Evolutionary conservation across 345 rosid species (phyloP), one percentile per base, ranked within the genome.

Genomic region (Geranium brycei): DNA sequence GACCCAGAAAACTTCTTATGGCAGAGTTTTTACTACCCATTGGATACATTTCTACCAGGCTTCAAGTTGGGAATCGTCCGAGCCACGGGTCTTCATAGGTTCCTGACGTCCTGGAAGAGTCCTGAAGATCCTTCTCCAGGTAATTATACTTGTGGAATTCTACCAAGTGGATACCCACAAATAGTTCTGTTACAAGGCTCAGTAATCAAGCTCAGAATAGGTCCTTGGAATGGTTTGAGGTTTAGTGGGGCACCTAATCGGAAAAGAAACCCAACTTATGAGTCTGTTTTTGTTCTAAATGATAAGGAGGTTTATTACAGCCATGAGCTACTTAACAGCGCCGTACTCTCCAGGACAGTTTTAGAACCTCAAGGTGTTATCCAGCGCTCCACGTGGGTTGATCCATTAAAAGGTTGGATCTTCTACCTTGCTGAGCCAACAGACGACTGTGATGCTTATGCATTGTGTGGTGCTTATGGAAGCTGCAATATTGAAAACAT

Each of bases 21-120:
- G 89, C 83, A 82, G 68, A 75, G 85, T 62, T 83, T 83, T 61
- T 85, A 83, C 59, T 63, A 77, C 19, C 87, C 83, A 4, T 74
- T 81, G 1, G 89, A 85, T 64, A 85, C 86, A 7, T 28, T 82
- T 60, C 61, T 85, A n/a, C 77, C 89, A 0, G 82, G 57, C 4
- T 80, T 80, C 85, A 85, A 80, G 72, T 31, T 85, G 0, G 89
- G 89, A 8, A 73, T 81, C 81, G 80, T 78, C 70, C 65, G 69
- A 3, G 62, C 64, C 31, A 66, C 68, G 2, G 62, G 72, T 40
- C 38, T 76, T 1, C 57, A 77, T 17, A 69, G 80, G 55, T 67
- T 59, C 11, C 10, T 84, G 19, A 63, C 67, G 41, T 70, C 87
- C 1, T 84, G 89, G 89, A 77, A 58, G 57, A 78, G 66, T 38